Base-by-base conservation (phyloP, 805 yeast genomes). In the Danielia oregonensis region DNA sequence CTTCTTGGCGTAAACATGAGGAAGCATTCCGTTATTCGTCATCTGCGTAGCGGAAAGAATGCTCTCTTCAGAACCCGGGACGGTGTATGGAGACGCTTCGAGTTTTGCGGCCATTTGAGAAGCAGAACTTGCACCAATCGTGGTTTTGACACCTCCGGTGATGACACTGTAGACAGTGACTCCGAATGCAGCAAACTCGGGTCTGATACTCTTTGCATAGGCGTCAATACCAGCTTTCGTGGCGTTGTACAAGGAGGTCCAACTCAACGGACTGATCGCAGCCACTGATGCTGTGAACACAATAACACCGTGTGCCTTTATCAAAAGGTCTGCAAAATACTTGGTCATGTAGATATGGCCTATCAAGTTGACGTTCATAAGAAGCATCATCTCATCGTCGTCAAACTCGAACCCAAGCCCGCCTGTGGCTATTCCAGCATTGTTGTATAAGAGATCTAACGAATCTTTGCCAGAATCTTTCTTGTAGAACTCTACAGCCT, bases 101-200 rank as follows among this genome's bases (percentile, higher is more conserved):
- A n/a, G n/a, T n/a, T n/a, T n/a, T n/a, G n/a, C n/a, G n/a, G n/a
- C n/a, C n/a, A n/a, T n/a, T n/a, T n/a, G n/a, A n/a, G n/a, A n/a
- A n/a, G n/a, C n/a, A n/a, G n/a, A n/a, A n/a, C n/a, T n/a, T n/a
- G n/a, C n/a, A n/a, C n/a, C n/a, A n/a, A n/a, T n/a, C n/a, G n/a
- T n/a, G n/a, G n/a, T n/a, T 13, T 55, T 49, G 9, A 68, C 69
- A 8, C 61, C 63, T 3, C 74, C 74, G 3, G 71, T 61, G 18
- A 60, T 48, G 5, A 67, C 57, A 39, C 59, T 53, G 30, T 65
- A 56, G 3, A 65, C 69, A 31, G 53, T 51, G 23, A 68, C 70
- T 1, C 65, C 72, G 32, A 65, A 54, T 0, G 62, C 60, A 26
- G 46, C 42, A 51, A 67, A 44, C 37, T 69, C 74, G 6, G 51